Percentiles rank a stretch among this genome's conserved stretches.
Conservation (phyloP, 2,329 filamentous ascomycete genomes). For the Zalaria obscura region DNA sequence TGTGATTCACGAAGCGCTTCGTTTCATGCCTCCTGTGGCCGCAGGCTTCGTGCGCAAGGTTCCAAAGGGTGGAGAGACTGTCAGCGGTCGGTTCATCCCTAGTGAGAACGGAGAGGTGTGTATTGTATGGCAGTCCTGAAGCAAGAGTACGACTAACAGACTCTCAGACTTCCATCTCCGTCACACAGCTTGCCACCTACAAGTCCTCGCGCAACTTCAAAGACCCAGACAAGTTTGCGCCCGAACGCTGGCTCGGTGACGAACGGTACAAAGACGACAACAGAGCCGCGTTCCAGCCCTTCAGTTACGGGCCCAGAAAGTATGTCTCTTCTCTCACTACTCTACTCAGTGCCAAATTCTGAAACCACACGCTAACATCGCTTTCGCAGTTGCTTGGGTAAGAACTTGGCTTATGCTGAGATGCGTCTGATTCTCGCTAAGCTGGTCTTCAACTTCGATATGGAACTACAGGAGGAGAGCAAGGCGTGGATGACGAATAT, state of each 20-base stretch:
- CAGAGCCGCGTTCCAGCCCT: constrained; percentile 14
- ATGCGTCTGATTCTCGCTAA: constrained; percentile 24
- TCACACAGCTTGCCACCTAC: constrained; percentile 10
- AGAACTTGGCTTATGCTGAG: constrained; percentile 22
- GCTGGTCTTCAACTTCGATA: constrained; percentile 26
- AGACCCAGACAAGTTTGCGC: constrained; percentile 14
- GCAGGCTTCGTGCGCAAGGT: constrained; percentile 18
- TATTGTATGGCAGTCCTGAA: no score
- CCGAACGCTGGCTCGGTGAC: constrained; percentile 26
- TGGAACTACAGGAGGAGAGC: constrained; percentile 14
- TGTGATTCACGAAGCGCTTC: constrained; percentile 31
- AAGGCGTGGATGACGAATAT: constrained; percentile 10
- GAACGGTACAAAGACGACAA: constrained; percentile 14
- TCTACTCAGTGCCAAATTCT: no score
- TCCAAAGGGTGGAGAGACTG: constrained; percentile 13
- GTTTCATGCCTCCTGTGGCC: constrained; percentile 32
- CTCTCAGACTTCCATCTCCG: constrained; percentile 5
- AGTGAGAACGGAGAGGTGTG: constrained; percentile 3
- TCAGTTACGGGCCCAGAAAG: constrained; percentile 20
- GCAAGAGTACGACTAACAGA: not conserved
- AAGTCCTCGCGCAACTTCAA: constrained; percentile 14
- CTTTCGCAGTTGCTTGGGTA: constrained; percentile 8
- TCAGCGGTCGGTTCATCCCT: constrained; percentile 15
- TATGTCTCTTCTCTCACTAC: not conserved
- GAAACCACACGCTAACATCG: no score